Evolutionary conservation across 2,329 filamentous ascomycete species (phyloP), one percentile per base, ranked within the genome.

Genomic region (Fusarium bulbicola): DNA sequence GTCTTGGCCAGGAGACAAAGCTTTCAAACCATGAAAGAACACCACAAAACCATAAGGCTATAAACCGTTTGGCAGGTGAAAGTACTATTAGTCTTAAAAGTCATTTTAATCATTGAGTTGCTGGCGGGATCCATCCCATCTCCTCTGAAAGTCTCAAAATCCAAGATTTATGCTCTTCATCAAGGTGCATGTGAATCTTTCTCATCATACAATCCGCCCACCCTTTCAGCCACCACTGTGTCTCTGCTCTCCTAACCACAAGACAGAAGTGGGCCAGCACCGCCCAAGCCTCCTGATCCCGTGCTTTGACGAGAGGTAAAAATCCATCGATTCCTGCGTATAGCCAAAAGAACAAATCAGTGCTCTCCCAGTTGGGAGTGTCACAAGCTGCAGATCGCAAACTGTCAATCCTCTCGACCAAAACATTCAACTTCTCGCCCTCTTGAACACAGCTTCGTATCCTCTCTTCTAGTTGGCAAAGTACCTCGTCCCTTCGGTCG

Each of bases 31-130:
- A 20, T 18, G 13, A 16, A 20, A 15, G 16, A 20, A 3, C 6
- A 15, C 12, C 2, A 26, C 5, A 52, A 11, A 34, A 26, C 0
- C 16, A 14, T 2, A 20, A 20, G 47, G 2, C n/a, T 24, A 10
- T 20, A 5, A 4, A 1, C 8, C 6, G 16, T 5, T 5, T 26
- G 0, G 9, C 0, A 4, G 9, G 3, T 15, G 7, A 0, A 7
- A 15, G 15, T 2, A 8, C 21, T 5, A 8, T 1, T 3, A 8
- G 0, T 24, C 2, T 15, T 15, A 2, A 26, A 36, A 26, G 3
- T 6, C 10, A 15, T 20, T 13, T 16, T 13, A 2, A 14, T n/a
- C 11, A 39, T 54, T 16, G 14, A 28, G 9, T 24, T 15, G 24
- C 11, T 30, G 32, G 43, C 1, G 58, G 13, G 18, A 56, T 56